Evolutionary conservation across 176 grass and related monocot genomes (phyloP).

Genomic region (Sorghum bicolor): DNA sequence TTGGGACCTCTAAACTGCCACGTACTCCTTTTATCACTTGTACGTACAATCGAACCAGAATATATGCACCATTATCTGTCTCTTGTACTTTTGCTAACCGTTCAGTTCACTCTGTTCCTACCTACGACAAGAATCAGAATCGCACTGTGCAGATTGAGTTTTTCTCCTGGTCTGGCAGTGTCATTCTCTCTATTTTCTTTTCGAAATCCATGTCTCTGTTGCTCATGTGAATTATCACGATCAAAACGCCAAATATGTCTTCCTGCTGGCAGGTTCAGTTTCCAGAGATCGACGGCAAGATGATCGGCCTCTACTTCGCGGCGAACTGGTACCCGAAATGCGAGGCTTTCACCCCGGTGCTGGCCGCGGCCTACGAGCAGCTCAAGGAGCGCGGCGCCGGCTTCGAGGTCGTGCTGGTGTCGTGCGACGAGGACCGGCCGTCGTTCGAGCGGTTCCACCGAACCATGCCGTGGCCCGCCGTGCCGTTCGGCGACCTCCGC

Average conservation of each 20-base stretch:
- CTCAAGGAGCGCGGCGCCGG: conserved; percentile 26
- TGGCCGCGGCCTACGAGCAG: conserved; percentile 39
- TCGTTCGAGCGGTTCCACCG: conserved; percentile 62
- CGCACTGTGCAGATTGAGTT: background rate
- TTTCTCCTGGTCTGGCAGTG: no score
- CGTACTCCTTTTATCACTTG: background rate
- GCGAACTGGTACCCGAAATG: conserved; percentile 66
- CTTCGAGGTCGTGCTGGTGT: conserved; percentile 65
- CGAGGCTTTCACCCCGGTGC: conserved; percentile 56
- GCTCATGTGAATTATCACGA: background rate
- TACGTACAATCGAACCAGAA: background rate
- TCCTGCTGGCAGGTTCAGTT: conserved; percentile 34
- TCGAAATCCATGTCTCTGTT: background rate
- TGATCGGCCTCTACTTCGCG: conserved; percentile 59
- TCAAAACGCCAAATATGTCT: background rate
- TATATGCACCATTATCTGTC: background rate
- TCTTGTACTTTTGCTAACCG: background rate
- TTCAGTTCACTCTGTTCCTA: background rate
- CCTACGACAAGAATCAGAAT: conserved; percentile 15
- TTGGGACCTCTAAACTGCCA: background rate
- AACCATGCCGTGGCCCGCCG: conserved; percentile 61
- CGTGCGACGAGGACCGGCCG: conserved; percentile 54
- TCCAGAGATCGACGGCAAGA: conserved; percentile 47
- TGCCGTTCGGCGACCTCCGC: conserved; percentile 48
- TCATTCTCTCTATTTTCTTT: background rate